Evolutionary conservation across 2,329 filamentous ascomycete genomes (phyloP).

Genomic region (Penicillium sp.): DNA sequence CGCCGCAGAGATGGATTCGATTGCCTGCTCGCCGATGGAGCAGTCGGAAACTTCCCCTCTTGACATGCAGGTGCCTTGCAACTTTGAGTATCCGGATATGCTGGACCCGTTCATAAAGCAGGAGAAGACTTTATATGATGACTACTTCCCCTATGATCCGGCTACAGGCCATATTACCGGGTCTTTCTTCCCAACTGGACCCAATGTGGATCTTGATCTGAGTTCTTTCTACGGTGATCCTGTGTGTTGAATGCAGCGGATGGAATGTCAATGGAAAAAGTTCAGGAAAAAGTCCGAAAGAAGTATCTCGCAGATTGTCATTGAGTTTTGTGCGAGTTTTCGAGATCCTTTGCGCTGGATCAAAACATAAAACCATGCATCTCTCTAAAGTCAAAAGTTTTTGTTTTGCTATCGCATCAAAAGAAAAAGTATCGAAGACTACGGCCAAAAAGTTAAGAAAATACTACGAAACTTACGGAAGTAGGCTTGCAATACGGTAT

Average conservation of each 20-base stretch:
- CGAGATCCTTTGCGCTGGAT: constrained; percentile 2
- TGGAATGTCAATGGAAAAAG: neutral
- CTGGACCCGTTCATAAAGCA: constrained; percentile 28
- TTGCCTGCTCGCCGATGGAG: constrained; percentile 26
- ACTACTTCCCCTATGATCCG: constrained; percentile 34
- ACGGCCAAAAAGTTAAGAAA: too few relatives aligned
- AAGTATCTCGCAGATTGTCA: neutral
- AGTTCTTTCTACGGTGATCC: constrained; percentile 32
- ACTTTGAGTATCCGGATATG: constrained; percentile 25
- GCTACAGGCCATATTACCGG: constrained; percentile 35
- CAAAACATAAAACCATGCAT: constrained; percentile 3
- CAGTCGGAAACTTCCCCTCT: constrained; percentile 19
- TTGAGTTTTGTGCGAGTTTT: neutral
- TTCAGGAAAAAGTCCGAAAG: neutral
- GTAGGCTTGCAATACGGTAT: too few relatives aligned
- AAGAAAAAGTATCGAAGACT: neutral
- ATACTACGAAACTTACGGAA: too few relatives aligned
- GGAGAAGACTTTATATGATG: constrained; percentile 29
- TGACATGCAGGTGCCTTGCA: constrained; percentile 14
- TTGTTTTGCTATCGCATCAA: neutral
- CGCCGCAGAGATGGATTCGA: constrained; percentile 20
- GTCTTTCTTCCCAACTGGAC: constrained; percentile 34
- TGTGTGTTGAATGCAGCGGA: constrained; percentile 18
- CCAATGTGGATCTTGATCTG: constrained; percentile 31
- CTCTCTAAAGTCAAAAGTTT: constrained; percentile 2